These are phyloP conservation scores for Cyberlindnera xishuangbannaensis DNA, from an alignment of 805 yeast species.

Conservation along the genomic window DNA sequence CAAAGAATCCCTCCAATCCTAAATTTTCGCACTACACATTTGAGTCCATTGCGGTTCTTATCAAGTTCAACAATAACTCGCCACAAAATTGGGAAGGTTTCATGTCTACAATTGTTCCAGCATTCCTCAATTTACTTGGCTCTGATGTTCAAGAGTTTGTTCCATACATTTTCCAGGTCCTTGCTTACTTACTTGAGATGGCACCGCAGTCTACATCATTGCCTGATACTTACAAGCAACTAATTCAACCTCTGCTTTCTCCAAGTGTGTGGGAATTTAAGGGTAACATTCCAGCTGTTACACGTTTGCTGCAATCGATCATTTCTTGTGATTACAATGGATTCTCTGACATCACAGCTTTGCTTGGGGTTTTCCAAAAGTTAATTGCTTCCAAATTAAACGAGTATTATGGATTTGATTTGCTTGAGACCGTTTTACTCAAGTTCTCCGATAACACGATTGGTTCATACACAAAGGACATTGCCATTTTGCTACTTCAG, in stretches of 20 bases:
- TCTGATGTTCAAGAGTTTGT: conserved; percentile 90
- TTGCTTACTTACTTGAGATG: conserved; percentile 68
- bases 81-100: conserved; percentile 30
- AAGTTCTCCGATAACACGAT: conserved; percentile 46
- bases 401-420: conserved; percentile 80
- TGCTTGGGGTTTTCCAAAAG: conserved; percentile 95
- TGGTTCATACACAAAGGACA: conserved; percentile 54
- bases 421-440: conserved; percentile 63
- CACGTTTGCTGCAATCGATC: conserved; percentile 70
- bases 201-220: conserved; percentile 44
- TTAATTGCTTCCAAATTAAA: conserved; percentile 78
- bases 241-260: conserved; percentile 76
- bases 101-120: conserved; percentile 52
- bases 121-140: conserved; percentile 59
- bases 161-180: conserved; percentile 88
- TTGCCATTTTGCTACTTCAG: conserved; percentile 71
- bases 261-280: conserved; percentile 92
- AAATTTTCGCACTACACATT: conserved; percentile 85
- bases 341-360: conserved; percentile 56
- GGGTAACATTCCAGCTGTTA: conserved; percentile 92
- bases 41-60: conserved; percentile 76
- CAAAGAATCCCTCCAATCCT: conserved; percentile 94
- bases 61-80: conserved; percentile 42
- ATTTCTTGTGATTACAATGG: conserved; percentile 32
- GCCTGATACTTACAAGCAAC: conserved; percentile 58